Percentiles rank a stretch among this genome's conserved stretches.
Conservation (phyloP, 2,329 filamentous ascomycete species). For the Scleromitrula shiraiana region DNA sequence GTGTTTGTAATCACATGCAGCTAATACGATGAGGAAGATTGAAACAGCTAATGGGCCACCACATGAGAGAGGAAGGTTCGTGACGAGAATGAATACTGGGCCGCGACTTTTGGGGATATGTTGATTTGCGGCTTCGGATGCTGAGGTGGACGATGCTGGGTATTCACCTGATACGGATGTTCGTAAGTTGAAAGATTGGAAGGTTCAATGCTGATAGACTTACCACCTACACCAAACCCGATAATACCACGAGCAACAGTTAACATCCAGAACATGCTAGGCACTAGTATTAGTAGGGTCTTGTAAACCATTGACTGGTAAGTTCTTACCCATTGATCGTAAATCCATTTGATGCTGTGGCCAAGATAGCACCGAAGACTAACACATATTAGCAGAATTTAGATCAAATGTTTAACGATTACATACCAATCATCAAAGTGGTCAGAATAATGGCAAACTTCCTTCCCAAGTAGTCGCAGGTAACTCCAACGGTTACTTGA, state of each 20-base stretch:
- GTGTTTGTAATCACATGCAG: conserved; percentile 29
- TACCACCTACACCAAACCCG: conserved; percentile 39
- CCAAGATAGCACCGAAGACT: conserved; percentile 37
- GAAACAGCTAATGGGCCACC: conserved; percentile 36
- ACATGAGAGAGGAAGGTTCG: conserved; percentile 35
- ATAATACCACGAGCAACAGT: conserved; percentile 40
- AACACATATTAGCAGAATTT: conserved; percentile 27
- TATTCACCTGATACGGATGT: conserved; percentile 34
- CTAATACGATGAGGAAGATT: conserved; percentile 40
- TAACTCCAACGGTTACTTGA: conserved; percentile 34
- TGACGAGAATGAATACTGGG: conserved; percentile 40
- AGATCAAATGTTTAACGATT: no score
- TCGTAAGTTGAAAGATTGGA: background rate
- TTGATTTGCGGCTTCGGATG: conserved; percentile 42
- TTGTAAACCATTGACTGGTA: background rate
- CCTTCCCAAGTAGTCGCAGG: conserved; percentile 39
- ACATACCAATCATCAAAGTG: conserved; percentile 34
- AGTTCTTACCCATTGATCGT: conserved; percentile 32
- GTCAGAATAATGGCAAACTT: conserved; percentile 39
- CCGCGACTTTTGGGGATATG: conserved; percentile 33
- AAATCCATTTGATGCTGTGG: conserved; percentile 36
- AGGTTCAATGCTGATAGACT: background rate
- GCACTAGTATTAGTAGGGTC: background rate
- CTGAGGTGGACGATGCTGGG: conserved; percentile 38
- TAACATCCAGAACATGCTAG: conserved; percentile 45